These are phyloP conservation scores for Acacia crassicarpa DNA, from an alignment of 306 rosid species.

Conservation along the genomic window DNA sequence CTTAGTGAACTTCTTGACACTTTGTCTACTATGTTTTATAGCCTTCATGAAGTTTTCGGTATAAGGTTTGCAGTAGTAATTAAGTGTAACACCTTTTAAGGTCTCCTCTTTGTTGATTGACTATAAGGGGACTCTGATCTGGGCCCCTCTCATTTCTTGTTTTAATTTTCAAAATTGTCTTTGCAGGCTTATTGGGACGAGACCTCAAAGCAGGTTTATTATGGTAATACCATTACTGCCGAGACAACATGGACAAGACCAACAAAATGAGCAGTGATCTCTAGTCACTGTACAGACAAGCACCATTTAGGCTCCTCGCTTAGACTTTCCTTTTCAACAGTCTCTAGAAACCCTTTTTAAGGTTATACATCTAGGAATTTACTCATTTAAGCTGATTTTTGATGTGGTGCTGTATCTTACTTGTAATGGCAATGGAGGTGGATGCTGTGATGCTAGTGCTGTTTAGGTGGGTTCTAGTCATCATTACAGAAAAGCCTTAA, in stretches of 20 bases:
- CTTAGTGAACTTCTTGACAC: background rate
- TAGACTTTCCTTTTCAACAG: background rate
- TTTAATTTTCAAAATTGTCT: background rate
- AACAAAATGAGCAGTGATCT: conserved; percentile 35
- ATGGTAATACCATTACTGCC: conserved; percentile 66
- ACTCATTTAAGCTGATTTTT: background rate
- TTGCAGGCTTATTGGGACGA: conserved; percentile 89
- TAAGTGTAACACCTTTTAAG: background rate
- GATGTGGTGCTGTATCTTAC: background rate
- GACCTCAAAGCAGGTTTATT: conserved; percentile 76
- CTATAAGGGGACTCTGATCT: background rate
- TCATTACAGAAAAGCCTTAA: background rate
- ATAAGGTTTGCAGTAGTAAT: background rate
- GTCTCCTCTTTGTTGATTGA: background rate
- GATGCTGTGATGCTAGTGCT: background rate
- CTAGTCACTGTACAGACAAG: conserved; percentile 6
- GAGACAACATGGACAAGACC: conserved; percentile 84
- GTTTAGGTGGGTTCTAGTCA: background rate
- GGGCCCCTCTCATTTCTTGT: background rate
- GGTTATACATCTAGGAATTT: background rate
- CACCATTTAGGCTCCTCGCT: background rate
- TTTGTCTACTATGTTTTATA: background rate
- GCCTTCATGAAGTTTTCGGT: background rate
- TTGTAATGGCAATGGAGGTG: background rate
- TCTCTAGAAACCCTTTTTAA: background rate